Conservation (phyloP, 2,329 filamentous ascomycete genomes). For the Incumbomyces lentus region DNA sequence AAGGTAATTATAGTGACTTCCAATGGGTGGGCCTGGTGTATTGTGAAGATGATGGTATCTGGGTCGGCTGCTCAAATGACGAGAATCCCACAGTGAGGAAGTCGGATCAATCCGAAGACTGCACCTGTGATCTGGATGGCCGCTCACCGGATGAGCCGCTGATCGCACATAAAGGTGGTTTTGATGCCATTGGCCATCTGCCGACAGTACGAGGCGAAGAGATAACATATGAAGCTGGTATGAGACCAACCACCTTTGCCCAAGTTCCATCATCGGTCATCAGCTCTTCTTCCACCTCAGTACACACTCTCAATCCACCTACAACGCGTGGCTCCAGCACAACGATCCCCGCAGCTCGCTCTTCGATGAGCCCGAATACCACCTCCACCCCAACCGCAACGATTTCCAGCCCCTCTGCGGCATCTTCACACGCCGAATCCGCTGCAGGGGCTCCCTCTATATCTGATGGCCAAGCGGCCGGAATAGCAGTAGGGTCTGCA, state of each 20-base stretch:
- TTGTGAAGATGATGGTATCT: background rate
- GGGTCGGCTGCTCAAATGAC: background rate
- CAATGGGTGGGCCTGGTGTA: slow-evolving; percentile 5
- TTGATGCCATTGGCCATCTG: background rate
- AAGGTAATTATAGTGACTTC: background rate
- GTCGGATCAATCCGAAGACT: background rate
- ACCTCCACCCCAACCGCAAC: background rate
- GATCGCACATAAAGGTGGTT: background rate
- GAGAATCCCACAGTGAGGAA: background rate
- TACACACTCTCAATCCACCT: background rate
- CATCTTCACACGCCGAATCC: background rate
- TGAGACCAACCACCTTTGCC: no score
- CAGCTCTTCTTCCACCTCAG: background rate
- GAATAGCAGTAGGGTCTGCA: background rate
- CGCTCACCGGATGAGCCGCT: background rate
- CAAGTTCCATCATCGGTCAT: no score
- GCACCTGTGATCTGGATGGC: slow-evolving; percentile 1
- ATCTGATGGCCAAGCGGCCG: background rate
- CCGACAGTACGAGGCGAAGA: background rate
- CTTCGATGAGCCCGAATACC: background rate
- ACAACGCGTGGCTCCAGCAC: background rate
- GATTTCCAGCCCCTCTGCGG: background rate
- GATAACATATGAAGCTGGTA: background rate
- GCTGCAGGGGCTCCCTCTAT: background rate
- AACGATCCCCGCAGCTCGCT: background rate